Percentiles rank a stretch among this genome's conserved stretches.
These are phyloP conservation scores for Aspergillus intermedius DNA, from an alignment of 2,329 filamentous ascomycete species.

Conservation along the genomic window DNA sequence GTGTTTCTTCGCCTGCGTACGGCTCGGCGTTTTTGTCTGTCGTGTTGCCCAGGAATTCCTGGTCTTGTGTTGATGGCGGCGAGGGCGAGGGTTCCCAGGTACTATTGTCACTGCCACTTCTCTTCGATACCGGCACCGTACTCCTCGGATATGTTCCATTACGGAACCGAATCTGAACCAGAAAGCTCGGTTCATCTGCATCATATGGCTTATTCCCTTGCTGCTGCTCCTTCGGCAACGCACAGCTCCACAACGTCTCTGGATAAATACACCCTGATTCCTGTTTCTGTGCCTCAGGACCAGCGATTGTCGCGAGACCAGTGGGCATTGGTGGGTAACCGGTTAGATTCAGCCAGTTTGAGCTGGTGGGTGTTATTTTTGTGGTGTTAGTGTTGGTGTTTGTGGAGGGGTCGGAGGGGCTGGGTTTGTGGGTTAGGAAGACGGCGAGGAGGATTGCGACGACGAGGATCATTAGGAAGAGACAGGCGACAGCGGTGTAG, in stretches of 20 bases:
- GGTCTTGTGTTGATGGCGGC: slow-evolving; percentile 57
- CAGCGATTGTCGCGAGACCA: slow-evolving; percentile 71
- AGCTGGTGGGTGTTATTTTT: slow-evolving; percentile 35
- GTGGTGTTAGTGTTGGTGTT: background rate
- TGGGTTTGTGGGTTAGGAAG: slow-evolving; percentile 45
- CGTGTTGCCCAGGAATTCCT: slow-evolving; percentile 75
- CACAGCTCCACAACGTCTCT: slow-evolving; percentile 77
- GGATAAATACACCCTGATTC: slow-evolving; percentile 65
- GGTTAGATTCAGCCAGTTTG: slow-evolving; percentile 75
- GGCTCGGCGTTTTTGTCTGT: slow-evolving; percentile 66
- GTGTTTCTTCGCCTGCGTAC: slow-evolving; percentile 79
- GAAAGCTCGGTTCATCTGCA: slow-evolving; percentile 67
- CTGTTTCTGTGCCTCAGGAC: slow-evolving; percentile 59
- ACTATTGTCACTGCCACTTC: slow-evolving; percentile 19
- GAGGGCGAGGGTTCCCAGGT: slow-evolving; percentile 40
- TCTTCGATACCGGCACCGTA: slow-evolving; percentile 49
- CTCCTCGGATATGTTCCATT: slow-evolving; percentile 54
- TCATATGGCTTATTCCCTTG: slow-evolving; percentile 56
- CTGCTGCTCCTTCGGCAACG: slow-evolving; percentile 72
- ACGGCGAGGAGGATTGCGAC: slow-evolving; percentile 53
- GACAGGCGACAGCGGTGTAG: slow-evolving; percentile 49
- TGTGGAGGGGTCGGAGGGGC: background rate
- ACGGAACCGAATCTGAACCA: slow-evolving; percentile 63
- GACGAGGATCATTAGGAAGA: slow-evolving; percentile 50
- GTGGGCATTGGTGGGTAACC: slow-evolving; percentile 81